These are phyloP conservation scores for Diaporthe ampelina DNA, from an alignment of 2,329 filamentous ascomycete genomes.

Conservation along the genomic window DNA sequence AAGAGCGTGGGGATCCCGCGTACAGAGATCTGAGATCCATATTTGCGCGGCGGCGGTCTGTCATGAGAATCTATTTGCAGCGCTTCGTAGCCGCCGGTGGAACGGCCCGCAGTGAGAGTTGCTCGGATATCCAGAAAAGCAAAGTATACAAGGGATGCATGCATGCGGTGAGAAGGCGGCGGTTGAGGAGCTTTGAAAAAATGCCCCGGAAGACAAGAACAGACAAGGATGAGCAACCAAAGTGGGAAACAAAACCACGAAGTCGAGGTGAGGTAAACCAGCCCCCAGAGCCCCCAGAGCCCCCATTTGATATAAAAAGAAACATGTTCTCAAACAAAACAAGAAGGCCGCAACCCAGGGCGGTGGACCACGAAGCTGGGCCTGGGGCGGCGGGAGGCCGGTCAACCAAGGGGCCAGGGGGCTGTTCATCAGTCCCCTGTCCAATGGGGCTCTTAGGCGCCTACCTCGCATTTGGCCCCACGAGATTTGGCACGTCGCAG, in stretches of 20 bases:
- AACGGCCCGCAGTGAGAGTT: conserved; percentile 17
- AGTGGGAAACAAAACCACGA: conserved; percentile 23
- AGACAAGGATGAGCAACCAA: conserved; percentile 12
- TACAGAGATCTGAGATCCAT: conserved; percentile 37
- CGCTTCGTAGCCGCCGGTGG: conserved; percentile 41
- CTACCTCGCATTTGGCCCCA: conserved; percentile 33
- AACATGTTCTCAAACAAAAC: conserved; percentile 36
- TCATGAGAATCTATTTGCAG: conserved; percentile 1
- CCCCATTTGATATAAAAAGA: conserved; percentile 35
- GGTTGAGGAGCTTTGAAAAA: neutral
- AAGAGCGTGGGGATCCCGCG: conserved; percentile 36
- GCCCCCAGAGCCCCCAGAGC: conserved; percentile 13
- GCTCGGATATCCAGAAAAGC: neutral
- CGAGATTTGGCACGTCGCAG: conserved; percentile 40
- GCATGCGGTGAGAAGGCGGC: conserved; percentile 9
- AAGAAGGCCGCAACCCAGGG: conserved; percentile 30
- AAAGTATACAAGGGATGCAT: conserved; percentile 35
- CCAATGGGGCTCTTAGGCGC: conserved; percentile 38
- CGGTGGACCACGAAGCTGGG: conserved; percentile 21
- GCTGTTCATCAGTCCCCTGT: conserved; percentile 20
- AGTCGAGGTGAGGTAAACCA: neutral
- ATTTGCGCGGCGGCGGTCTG: neutral
- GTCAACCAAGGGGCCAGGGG: conserved; percentile 22
- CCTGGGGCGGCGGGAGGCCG: conserved; percentile 17
- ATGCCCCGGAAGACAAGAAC: neutral